phyloP scores from a whole-genome alignment of 352 stramenopile species.

The Pythium plurisporium region DNA sequence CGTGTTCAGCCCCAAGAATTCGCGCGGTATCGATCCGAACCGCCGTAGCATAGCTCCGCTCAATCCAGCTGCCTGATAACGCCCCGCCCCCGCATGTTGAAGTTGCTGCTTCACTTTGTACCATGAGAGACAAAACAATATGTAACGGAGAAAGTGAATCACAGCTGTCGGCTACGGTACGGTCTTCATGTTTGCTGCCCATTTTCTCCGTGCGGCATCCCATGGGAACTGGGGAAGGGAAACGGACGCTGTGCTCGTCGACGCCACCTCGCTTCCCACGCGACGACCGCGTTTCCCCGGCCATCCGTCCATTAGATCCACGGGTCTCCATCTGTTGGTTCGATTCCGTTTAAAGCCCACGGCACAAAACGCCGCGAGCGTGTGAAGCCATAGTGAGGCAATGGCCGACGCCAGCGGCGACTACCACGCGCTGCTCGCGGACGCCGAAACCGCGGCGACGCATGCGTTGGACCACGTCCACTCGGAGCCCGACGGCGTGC shows the following conservation, averaged over 20 bases:
- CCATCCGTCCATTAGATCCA: too few relatives aligned
- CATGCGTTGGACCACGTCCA: slow-evolving; percentile 4
- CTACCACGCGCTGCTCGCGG: slow-evolving; percentile 1
- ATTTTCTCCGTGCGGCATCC: slow-evolving; percentile 1
- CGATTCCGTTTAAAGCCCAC: too few relatives aligned
- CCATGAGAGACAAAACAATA: slow-evolving; percentile 18
- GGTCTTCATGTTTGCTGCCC: not conserved
- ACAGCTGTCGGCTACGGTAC: slow-evolving; percentile 6
- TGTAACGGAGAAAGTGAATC: not conserved
- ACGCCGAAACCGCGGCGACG: slow-evolving; percentile 14
- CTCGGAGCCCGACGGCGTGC: slow-evolving; percentile 15
- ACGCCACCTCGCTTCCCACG: too few relatives aligned
- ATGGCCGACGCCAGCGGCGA: too few relatives aligned
- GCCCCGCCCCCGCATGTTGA: slow-evolving; percentile 7
- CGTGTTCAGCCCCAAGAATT: slow-evolving; percentile 29
- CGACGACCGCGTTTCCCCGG: not conserved
- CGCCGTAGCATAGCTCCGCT: slow-evolving; percentile 12
- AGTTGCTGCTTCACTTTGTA: slow-evolving; percentile 6
- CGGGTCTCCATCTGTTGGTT: not conserved
- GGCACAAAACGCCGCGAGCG: too few relatives aligned
- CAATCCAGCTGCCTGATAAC: slow-evolving; percentile 17
- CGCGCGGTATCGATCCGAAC: slow-evolving; percentile 27
- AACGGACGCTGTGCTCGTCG: slow-evolving; percentile 4
- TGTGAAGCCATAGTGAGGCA: too few relatives aligned
- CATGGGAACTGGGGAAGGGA: slow-evolving; percentile 9